A percentile compares a stretch with the other conserved stretches of the same genome.
Evolutionary conservation across 2,329 filamentous ascomycete genomes (phyloP).

Genomic region (Aspergillus clavatus): DNA sequence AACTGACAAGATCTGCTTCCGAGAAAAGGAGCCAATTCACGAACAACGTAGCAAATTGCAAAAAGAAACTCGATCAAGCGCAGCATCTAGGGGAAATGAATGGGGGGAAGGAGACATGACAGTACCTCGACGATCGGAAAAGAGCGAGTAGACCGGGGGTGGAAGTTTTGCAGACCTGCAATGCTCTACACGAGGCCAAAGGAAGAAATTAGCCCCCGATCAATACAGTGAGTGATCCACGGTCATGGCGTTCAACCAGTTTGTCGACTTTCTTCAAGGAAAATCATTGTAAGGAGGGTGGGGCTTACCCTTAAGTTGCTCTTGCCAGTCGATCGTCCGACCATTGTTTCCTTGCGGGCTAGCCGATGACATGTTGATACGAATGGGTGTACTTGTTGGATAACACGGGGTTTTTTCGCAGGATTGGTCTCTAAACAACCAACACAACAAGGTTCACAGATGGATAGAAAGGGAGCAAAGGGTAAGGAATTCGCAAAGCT

Average conservation of each 20-base stretch:
- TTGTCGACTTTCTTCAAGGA: slow-evolving; percentile 8
- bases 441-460: slow-evolving; percentile 9
- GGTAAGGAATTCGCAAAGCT: neutral
- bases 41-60: neutral
- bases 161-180: slow-evolving; percentile 53
- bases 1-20: slow-evolving; percentile 11
- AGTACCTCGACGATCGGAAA: slow-evolving; percentile 69
- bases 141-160: slow-evolving; percentile 61
- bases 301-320: slow-evolving; percentile 51
- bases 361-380: slow-evolving; percentile 23
- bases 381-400: slow-evolving; percentile 1
- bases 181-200: slow-evolving; percentile 44
- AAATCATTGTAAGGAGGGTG: slow-evolving; percentile 12
- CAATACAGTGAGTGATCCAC: no score
- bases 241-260: no score
- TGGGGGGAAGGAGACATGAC: slow-evolving; percentile 10
- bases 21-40: neutral
- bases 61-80: neutral
- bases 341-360: slow-evolving; percentile 20
- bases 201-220: slow-evolving; percentile 12
- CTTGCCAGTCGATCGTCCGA: slow-evolving; percentile 48
- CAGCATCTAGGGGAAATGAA: no score
- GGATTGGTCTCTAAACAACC: neutral
- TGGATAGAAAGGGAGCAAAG: neutral
- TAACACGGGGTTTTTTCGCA: slow-evolving; percentile 1